These are phyloP conservation scores for Aspergillus alliaceus DNA, from an alignment of 2,329 filamentous ascomycete genomes.

Conservation along the genomic window DNA sequence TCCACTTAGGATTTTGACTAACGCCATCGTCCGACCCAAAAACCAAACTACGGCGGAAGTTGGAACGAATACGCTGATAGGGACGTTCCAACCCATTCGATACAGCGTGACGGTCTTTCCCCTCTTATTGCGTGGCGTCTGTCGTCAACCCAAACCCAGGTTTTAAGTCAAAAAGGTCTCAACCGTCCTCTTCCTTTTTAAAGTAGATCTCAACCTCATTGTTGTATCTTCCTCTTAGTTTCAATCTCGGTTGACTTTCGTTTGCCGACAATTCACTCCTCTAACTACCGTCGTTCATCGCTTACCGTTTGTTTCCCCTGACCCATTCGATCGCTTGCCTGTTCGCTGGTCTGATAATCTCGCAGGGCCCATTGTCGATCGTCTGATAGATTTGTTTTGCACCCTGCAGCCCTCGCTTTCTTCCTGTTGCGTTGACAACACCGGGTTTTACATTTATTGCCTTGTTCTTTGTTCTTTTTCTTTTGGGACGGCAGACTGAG, in stretches of 20 bases:
- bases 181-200: constrained; percentile 8
- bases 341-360: not conserved
- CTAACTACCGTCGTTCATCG: not conserved
- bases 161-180: constrained; percentile 18
- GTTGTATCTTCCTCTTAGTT: constrained; percentile 4
- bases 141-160: constrained; percentile 21
- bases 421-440: not conserved
- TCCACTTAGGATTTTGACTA: constrained; percentile 1
- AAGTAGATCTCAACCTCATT: not conserved
- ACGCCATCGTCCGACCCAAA: constrained; percentile 12
- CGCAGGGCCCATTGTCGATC: not conserved
- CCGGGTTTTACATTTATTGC: not conserved
- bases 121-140: constrained; percentile 29
- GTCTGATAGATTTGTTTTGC: not conserved
- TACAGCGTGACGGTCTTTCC: constrained; percentile 6
- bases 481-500: not conserved
- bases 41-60: not conserved
- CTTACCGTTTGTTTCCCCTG: not conserved
- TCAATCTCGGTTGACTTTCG: not conserved
- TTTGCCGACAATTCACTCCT: not conserved
- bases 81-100: constrained; percentile 11
- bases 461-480: not conserved
- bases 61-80: constrained; percentile 13
- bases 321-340: not conserved
- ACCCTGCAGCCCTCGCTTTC: not conserved